These are phyloP conservation scores for Botryobasidium botryosum DNA, from an alignment of 768 basidiomycete species.

Conservation along the genomic window DNA sequence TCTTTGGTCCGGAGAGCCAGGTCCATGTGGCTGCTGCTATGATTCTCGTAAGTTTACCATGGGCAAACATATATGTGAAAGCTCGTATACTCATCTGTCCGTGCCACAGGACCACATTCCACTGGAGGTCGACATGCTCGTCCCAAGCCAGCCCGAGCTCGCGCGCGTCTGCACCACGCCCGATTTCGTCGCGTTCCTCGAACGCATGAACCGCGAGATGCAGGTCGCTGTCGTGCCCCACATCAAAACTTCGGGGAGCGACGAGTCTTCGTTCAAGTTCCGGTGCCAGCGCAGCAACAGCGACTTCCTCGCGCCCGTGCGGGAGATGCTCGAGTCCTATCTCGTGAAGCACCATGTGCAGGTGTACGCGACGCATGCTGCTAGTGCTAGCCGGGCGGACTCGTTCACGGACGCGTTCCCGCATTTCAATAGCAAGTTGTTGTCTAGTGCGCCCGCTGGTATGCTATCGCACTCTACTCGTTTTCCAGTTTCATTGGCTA, in stretches of 20 bases:
- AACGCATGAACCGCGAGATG: slow-evolving; percentile 82
- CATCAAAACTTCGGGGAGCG: slow-evolving; percentile 39
- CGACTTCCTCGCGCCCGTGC: slow-evolving; percentile 76
- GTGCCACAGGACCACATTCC: slow-evolving; percentile 76
- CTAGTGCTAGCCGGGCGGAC: slow-evolving; percentile 61
- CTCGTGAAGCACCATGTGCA: slow-evolving; percentile 69
- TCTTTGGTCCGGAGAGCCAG: slow-evolving; percentile 93
- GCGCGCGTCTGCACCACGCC: slow-evolving; percentile 52
- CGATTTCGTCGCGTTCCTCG: slow-evolving; percentile 77
- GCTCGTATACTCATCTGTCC: slow-evolving; percentile 2
- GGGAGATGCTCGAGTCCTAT: slow-evolving; percentile 89
- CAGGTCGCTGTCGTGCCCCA: slow-evolving; percentile 82
- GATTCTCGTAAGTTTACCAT: slow-evolving; percentile 57
- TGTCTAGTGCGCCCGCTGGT: slow-evolving; percentile 34
- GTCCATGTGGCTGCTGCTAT: slow-evolving; percentile 93
- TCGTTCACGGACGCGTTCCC: slow-evolving; percentile 93
- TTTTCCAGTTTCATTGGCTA: slow-evolving; percentile 13
- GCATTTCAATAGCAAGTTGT: slow-evolving; percentile 88
- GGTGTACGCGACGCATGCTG: slow-evolving; percentile 30
- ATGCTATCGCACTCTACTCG: slow-evolving; percentile 24
- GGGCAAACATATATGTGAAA: too few relatives aligned
- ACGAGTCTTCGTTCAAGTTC: slow-evolving; percentile 89
- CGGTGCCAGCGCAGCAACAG: slow-evolving; percentile 88
- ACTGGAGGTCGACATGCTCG: slow-evolving; percentile 86
- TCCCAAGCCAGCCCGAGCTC: slow-evolving; percentile 71